Percentiles rank a stretch among this genome's conserved stretches.
Conservation (phyloP, 768 basidiomycete species). For the Auricularia sp. region DNA sequence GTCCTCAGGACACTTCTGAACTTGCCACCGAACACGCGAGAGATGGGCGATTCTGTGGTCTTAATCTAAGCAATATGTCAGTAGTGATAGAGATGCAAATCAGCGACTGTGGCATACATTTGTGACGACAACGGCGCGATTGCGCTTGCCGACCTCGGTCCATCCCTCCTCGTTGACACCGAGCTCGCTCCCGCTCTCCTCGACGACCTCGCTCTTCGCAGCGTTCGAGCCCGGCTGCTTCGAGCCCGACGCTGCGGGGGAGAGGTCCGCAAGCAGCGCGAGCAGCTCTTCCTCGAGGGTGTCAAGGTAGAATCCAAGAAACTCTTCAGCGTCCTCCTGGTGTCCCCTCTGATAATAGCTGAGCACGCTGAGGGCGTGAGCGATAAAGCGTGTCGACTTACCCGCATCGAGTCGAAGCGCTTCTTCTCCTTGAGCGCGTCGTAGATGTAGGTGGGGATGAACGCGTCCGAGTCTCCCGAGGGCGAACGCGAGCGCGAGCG, state of each 20-base stretch:
- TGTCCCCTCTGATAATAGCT: constrained; percentile 55
- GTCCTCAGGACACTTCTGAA: constrained; percentile 75
- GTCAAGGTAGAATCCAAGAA: constrained; percentile 93
- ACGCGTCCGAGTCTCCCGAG: constrained; percentile 42
- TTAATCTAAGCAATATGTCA: constrained; percentile 43
- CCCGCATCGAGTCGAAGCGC: constrained; percentile 86
- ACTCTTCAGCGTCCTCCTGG: constrained; percentile 98
- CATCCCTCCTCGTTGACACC: constrained; percentile 58
- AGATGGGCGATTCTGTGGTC: constrained; percentile 75
- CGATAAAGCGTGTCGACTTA: constrained; percentile 25
- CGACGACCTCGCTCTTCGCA: constrained; percentile 16
- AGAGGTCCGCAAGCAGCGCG: constrained; percentile 45
- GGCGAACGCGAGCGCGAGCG: background rate
- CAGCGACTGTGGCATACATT: background rate
- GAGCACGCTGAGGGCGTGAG: constrained; percentile 4
- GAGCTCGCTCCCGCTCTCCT: constrained; percentile 35
- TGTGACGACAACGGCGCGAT: constrained; percentile 65
- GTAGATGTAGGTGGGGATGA: constrained; percentile 79
- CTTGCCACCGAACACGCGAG: constrained; percentile 87
- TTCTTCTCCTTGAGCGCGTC: constrained; percentile 91
- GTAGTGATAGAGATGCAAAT: constrained; percentile 2
- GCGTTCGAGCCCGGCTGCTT: background rate
- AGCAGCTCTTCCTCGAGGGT: constrained; percentile 88
- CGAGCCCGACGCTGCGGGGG: constrained; percentile 22
- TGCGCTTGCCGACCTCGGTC: constrained; percentile 88